phyloP scores from a whole-genome alignment of 768 basidiomycete genomes.

The Podaxis sp. region DNA sequence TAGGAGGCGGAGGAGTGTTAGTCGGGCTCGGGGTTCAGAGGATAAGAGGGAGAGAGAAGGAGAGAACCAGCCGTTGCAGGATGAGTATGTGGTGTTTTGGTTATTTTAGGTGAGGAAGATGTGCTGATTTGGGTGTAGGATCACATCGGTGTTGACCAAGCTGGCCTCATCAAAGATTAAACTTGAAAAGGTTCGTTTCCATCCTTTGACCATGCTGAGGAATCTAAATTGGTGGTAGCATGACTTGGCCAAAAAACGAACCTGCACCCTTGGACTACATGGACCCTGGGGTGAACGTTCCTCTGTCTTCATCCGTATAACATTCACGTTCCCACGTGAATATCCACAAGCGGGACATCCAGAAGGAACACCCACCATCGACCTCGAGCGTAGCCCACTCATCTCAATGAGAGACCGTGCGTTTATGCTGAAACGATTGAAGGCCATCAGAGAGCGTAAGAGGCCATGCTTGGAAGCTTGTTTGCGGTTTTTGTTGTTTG shows the following conservation, averaged over 20 bases:
- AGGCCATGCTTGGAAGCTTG: constrained; percentile 86
- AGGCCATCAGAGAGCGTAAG: constrained; percentile 66
- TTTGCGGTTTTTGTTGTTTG: constrained; percentile 76
- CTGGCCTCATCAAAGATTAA: constrained; percentile 71
- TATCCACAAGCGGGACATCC: constrained; percentile 72
- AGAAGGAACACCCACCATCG: constrained; percentile 68
- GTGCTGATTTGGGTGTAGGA: constrained; percentile 41
- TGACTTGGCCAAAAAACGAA: constrained; percentile 70
- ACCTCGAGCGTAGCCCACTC: constrained; percentile 80
- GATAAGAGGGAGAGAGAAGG: constrained; percentile 34
- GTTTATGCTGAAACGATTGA: constrained; percentile 75
- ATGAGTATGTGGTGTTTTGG: constrained; percentile 54
- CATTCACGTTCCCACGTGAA: constrained; percentile 83
- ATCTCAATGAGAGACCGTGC: constrained; percentile 78
- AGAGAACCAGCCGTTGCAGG: constrained; percentile 56
- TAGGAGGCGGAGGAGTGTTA: constrained; percentile 47
- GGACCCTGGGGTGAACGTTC: constrained; percentile 91
- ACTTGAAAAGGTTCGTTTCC: constrained; percentile 70
- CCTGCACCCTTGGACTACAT: constrained; percentile 82
- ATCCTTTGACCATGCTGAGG: not conserved
- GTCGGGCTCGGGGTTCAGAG: constrained; percentile 36
- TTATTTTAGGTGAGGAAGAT: not conserved
- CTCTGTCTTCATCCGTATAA: constrained; percentile 82
- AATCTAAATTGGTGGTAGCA: constrained; percentile 38
- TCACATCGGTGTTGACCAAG: constrained; percentile 70